These are phyloP conservation scores for Apiospora phragmitis DNA, from an alignment of 2,329 filamentous ascomycete species.

Conservation along the genomic window DNA sequence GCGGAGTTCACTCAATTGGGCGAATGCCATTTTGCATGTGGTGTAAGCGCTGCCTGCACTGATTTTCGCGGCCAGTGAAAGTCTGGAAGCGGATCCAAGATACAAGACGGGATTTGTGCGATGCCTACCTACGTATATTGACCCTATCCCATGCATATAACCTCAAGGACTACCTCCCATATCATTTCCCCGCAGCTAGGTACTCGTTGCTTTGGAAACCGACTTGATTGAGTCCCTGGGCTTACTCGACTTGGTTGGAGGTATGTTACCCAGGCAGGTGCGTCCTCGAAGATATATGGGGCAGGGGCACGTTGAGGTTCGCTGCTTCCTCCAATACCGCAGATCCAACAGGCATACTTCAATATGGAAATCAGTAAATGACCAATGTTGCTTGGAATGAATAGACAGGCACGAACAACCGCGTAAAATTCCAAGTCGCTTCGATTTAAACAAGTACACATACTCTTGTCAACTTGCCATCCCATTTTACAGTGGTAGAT, in stretches of 20 bases:
- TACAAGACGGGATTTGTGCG: neutral
- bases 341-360: neutral
- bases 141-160: too few species aligned
- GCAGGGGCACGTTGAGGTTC: neutral
- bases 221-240: accelerated
- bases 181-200: neutral
- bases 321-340: neutral
- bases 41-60: neutral
- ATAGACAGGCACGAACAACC: neutral
- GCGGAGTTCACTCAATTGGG: neutral
- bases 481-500: neutral
- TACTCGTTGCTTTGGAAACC: neutral
- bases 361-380: neutral
- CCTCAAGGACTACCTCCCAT: neutral
- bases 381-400: neutral
- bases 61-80: neutral
- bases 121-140: neutral
- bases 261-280: neutral
- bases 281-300: neutral
- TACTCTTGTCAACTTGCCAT: neutral
- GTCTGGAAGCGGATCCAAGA: neutral
- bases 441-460: neutral
- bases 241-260: neutral
- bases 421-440: neutral
- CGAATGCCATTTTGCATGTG: neutral